Conservation (phyloP, 345 rosid species). For the Camelina sativa region DNA sequence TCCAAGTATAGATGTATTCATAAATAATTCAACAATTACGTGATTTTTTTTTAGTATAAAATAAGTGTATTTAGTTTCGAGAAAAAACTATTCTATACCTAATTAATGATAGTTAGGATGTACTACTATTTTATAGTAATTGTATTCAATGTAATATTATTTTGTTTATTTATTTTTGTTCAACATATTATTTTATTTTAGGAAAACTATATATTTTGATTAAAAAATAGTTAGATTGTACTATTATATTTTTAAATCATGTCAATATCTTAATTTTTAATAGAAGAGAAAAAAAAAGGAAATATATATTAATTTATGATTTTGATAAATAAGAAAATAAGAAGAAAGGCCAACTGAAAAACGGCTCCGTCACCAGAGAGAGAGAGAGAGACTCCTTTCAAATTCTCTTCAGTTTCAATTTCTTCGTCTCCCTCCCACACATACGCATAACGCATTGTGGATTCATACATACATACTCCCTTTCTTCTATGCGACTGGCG, state of each 20-base stretch:
- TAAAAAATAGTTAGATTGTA: no score
- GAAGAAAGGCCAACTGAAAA: constrained; percentile 27
- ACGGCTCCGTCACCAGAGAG: constrained; percentile 34
- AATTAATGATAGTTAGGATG: background rate
- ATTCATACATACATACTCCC: background rate
- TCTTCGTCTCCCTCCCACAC: constrained; percentile 34
- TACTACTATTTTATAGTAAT: background rate
- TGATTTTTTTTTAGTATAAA: no score
- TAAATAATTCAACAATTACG: background rate
- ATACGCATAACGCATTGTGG: background rate
- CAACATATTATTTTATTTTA: no score
- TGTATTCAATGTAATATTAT: background rate
- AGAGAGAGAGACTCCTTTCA: constrained; percentile 12
- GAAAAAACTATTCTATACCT: background rate
- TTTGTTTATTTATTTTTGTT: no score
- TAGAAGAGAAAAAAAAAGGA: background rate
- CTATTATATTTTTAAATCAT: no score
- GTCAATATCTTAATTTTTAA: no score
- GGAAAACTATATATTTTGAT: no score
- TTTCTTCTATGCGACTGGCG: background rate
- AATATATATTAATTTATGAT: background rate
- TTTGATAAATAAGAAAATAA: background rate
- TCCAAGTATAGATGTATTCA: background rate
- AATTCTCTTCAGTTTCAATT: constrained; percentile 37
- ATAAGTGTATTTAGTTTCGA: no score